Percentiles rank a stretch among this genome's conserved stretches.
These are phyloP conservation scores for Penicillium longicatenatum DNA, from an alignment of 495 filamentous ascomycete species.

Conservation along the genomic window DNA sequence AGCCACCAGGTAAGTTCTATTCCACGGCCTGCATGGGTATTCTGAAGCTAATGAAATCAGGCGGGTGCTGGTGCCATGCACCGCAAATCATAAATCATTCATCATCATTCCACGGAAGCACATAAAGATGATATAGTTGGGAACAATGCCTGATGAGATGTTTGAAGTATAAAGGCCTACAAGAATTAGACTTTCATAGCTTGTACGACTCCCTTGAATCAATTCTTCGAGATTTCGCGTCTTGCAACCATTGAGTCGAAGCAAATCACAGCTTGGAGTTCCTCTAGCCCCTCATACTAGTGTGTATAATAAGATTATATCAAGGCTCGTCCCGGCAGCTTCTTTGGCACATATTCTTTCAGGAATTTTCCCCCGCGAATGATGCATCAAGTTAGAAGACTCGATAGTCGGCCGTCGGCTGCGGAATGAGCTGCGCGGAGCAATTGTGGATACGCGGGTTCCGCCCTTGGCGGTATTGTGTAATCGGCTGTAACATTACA, in stretches of 20 bases:
- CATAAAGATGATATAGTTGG: background rate
- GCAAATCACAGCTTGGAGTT: no score
- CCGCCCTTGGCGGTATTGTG: background rate
- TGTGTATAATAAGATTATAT: no score
- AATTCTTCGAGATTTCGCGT: conserved; percentile 6
- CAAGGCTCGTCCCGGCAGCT: no score
- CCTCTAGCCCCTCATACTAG: no score
- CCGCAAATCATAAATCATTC: conserved; percentile 23
- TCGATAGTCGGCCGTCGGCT: conserved; percentile 21
- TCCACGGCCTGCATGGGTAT: background rate
- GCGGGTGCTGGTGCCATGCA: conserved; percentile 29
- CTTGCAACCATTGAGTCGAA: no score
- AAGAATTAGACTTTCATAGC: background rate
- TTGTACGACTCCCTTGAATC: background rate
- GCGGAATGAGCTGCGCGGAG: background rate
- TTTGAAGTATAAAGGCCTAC: background rate
- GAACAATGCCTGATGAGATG: background rate
- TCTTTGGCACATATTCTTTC: no score
- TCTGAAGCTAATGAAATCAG: conserved; percentile 14
- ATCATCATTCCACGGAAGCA: no score
- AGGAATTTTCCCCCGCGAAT: no score
- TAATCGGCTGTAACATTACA: conserved; percentile 18
- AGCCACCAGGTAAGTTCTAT: conserved; percentile 74
- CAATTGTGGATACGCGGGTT: conserved; percentile 1
- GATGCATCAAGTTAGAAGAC: no score